These are phyloP conservation scores for Bolboschoenus planiculmis DNA, from an alignment of 176 grass and related monocot genomes.

Conservation along the genomic window DNA sequence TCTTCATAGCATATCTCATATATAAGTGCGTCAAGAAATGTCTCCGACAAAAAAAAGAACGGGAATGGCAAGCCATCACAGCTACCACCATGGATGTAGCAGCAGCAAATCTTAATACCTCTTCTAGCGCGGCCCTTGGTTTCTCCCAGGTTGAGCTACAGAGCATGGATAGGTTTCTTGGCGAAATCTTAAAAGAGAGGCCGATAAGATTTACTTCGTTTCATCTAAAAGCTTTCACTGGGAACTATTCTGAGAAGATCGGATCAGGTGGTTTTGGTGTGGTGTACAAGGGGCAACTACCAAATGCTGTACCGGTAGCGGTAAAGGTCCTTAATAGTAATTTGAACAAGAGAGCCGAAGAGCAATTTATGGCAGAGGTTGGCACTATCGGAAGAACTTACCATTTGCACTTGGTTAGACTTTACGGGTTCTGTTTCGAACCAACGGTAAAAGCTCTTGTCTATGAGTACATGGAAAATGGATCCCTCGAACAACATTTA, in stretches of 20 bases:
- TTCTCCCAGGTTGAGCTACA: constrained; percentile 17
- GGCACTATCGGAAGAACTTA: constrained; percentile 48
- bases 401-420: constrained; percentile 64
- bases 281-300: constrained; percentile 43
- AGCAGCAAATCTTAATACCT: neutral
- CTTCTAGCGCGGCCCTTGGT: neutral
- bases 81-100: neutral
- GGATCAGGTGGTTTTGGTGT: constrained; percentile 37
- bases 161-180: constrained; percentile 27
- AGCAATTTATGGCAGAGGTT: constrained; percentile 72
- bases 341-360: constrained; percentile 35
- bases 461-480: constrained; percentile 59
- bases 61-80: neutral
- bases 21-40: constrained; percentile 16
- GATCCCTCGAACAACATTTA: constrained; percentile 39
- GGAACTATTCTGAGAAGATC: constrained; percentile 27
- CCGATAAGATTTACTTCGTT: constrained; percentile 32
- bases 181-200: constrained; percentile 33
- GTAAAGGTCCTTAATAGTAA: constrained; percentile 47
- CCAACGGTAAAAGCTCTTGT: constrained; percentile 37
- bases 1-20: constrained; percentile 6
- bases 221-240: constrained; percentile 32
- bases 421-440: constrained; percentile 73
- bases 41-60: neutral
- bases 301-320: constrained; percentile 30